Conservation (phyloP, 2,329 filamentous ascomycete species). For the Exophiala bonariae region DNA sequence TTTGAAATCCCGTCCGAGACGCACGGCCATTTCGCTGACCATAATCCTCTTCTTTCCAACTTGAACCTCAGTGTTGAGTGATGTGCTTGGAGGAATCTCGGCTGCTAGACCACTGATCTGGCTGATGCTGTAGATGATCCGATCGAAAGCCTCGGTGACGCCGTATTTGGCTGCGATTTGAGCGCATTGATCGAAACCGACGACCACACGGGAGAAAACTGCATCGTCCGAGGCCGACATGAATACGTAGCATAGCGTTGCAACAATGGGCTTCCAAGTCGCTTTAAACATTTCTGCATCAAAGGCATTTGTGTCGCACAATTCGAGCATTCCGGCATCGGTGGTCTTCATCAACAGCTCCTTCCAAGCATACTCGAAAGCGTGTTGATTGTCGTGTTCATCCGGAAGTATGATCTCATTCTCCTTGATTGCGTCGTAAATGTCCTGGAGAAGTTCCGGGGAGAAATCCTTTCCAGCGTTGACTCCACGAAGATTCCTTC, state of each 20-base stretch:
- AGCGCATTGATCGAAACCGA: conserved; percentile 94
- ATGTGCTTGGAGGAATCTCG: conserved; percentile 74
- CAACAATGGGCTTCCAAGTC: conserved; percentile 92
- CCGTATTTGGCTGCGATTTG: conserved; percentile 84
- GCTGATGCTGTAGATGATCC: conserved; percentile 86
- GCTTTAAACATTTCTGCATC: conserved; percentile 97
- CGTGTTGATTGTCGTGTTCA: conserved; percentile 94
- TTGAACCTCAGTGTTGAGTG: conserved; percentile 93
- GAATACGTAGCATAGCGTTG: conserved; percentile 95
- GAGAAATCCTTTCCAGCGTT: conserved; percentile 85
- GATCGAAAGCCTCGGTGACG: conserved; percentile 83
- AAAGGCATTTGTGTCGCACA: conserved; percentile 90
- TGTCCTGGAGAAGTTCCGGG: conserved; percentile 76
- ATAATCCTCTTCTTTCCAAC: conserved; percentile 84
- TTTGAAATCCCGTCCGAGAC: conserved; percentile 89
- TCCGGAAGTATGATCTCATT: conserved; percentile 97
- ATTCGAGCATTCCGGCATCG: conserved; percentile 68
- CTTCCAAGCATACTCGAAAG: conserved; percentile 97
- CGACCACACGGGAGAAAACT: conserved; percentile 89
- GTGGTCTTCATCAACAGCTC: conserved; percentile 85
- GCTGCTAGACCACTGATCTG: conserved; percentile 86
- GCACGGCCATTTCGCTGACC: conserved; percentile 97
- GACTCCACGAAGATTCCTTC: conserved; percentile 84
- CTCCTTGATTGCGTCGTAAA: conserved; percentile 86
- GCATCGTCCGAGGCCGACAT: conserved; percentile 97